A percentile compares a stretch with the other conserved stretches of the same genome.
Evolutionary conservation across 164 flowering plant species (phyloP).

Genomic region (Sextonia rubra): DNA sequence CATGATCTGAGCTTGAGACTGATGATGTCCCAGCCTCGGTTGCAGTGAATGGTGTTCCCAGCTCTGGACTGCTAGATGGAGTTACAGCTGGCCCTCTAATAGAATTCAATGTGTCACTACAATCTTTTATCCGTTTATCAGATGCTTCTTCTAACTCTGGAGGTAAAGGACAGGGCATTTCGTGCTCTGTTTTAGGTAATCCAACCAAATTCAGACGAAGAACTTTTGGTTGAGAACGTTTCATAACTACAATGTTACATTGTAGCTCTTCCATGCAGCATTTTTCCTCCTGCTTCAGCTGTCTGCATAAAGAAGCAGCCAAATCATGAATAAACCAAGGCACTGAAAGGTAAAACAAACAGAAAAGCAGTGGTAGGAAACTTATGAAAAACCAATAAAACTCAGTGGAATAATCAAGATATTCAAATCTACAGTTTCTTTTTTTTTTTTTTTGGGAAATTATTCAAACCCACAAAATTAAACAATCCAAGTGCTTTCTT

Average conservation of each 20-base stretch:
- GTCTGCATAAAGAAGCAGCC: slow-evolving; percentile 30
- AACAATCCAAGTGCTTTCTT: no score
- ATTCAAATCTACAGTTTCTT: neutral
- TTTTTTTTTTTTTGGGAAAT: neutral
- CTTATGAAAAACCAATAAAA: slow-evolving; percentile 75
- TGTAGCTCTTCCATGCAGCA: slow-evolving; percentile 76
- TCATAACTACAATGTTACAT: slow-evolving; percentile 86
- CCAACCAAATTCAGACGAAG: slow-evolving; percentile 72
- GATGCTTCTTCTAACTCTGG: slow-evolving; percentile 39
- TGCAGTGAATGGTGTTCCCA: slow-evolving; percentile 25
- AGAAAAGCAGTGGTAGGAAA: slow-evolving; percentile 42
- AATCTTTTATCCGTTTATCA: slow-evolving; percentile 13
- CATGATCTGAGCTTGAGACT: slow-evolving; percentile 73
- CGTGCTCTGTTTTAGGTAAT: slow-evolving; percentile 34
- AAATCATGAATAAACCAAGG: slow-evolving; percentile 1
- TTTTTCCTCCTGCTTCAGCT: slow-evolving; percentile 58
- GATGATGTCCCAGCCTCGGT: slow-evolving; percentile 75
- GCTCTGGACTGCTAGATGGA: slow-evolving; percentile 82
- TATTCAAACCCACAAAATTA: no score
- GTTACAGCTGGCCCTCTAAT: slow-evolving; percentile 68
- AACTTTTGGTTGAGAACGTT: slow-evolving; percentile 62
- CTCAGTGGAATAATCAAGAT: slow-evolving; percentile 59
- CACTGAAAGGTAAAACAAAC: neutral
- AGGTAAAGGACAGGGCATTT: slow-evolving; percentile 16
- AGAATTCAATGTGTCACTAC: slow-evolving; percentile 21